Base-by-base conservation (phyloP, 2,329 filamentous ascomycete species). In the Aureobasidium sp. region DNA sequence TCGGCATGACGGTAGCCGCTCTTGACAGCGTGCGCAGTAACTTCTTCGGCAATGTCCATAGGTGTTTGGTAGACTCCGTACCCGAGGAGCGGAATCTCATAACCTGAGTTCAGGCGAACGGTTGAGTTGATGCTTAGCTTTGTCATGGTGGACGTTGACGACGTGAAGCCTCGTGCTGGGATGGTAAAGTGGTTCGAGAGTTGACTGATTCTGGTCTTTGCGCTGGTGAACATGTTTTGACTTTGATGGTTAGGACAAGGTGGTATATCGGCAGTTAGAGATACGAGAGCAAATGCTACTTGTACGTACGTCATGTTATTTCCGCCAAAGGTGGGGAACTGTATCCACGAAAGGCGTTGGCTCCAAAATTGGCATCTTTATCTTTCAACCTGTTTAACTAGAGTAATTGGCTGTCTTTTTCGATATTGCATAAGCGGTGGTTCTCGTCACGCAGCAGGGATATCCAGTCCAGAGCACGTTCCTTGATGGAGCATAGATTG, bases 1-100 rank as follows among this genome's bases (percentile, higher is more conserved):
- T 87, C 84, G 64, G 86, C 74, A 74, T 86, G 83, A 63, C 80
- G 76, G 67, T 86, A 85, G 52, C 83, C 83, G 15, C 74, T 70
- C 65, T 80, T 75, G 63, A 86, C 74, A 0, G 83, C 81, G 64
- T 86, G 83, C 13, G 77, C 66, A 8, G 83, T 81, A 1, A 86
- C 82, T 32, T 79, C 77, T 67, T 84, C 80, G n/a, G 82, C 80
- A 6, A 81, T 72, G 62, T 80, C 78, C 27, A 82, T 77, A 13
- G 85, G 84, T 5, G 71, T 73, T 65, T 73, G 70, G 48, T 72
- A 73, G n/a, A 73, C 71, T 29, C 70, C 84, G 69, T 80, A 86
- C 36, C 83, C 84, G 1, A 87, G 73, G 8, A 79, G 66, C 9
- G 84, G 84, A 45, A 87, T 86, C 21, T 85, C 79, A 70, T 85